phyloP scores from a whole-genome alignment of 139 green algal genomes.

The Chlamydomonas incerta region DNA sequence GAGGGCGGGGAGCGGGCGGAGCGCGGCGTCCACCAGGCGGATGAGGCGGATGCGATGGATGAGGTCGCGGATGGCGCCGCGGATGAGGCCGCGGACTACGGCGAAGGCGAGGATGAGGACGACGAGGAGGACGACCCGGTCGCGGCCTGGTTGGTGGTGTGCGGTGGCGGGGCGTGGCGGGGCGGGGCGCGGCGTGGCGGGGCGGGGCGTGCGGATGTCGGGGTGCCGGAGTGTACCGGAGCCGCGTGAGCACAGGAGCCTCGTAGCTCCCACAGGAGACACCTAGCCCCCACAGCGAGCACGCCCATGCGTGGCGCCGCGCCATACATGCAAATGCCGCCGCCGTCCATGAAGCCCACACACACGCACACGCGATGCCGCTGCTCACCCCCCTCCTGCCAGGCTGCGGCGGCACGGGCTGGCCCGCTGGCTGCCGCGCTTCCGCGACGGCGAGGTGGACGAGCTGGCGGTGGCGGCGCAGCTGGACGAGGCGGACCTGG shows the following conservation, averaged over 20 bases:
- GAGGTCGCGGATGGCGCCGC: background rate
- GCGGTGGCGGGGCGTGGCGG: background rate
- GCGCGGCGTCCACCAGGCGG: background rate
- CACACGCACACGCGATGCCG: no score
- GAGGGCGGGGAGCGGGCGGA: background rate
- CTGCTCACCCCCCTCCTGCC: background rate
- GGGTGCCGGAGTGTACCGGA: background rate
- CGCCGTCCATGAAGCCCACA: no score
- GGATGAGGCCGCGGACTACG: background rate
- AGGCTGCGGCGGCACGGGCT: conserved; percentile 30
- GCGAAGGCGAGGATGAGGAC: background rate
- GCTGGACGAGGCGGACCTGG: conserved; percentile 57
- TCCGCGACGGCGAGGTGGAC: conserved; percentile 55
- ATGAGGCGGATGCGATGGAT: no score
- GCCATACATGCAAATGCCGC: no score
- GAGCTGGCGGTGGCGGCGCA: conserved; percentile 42
- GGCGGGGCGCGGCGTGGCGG: no score
- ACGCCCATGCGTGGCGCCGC: no score
- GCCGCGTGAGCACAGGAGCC: background rate
- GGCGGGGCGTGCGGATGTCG: background rate
- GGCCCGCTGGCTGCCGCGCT: conserved; percentile 21
- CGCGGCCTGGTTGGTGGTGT: conserved; percentile 32
- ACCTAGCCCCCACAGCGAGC: background rate
- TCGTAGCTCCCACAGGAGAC: background rate
- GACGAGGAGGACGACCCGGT: conserved; percentile 1